Evolutionary conservation across 345 rosid species (phyloP), one percentile per base, ranked within the genome.

Genomic region (Viola odorata): DNA sequence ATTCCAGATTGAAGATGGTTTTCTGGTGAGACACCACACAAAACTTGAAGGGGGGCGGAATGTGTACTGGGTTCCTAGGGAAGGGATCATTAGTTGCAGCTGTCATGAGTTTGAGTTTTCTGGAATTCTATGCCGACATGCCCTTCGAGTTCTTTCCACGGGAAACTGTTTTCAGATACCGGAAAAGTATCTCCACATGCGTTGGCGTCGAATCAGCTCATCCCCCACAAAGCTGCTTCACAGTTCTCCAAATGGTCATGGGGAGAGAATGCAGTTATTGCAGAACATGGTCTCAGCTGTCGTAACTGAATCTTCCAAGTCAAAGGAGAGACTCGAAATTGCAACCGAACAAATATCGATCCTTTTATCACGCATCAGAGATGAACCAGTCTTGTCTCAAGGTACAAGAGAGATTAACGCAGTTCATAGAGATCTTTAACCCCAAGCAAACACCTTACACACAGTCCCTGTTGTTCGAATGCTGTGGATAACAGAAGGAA

Each of bases 131-230:
- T 92, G 98, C 60, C 75, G 96, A 32, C 98, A 92, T 62, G 84
- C 96, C 55, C 94, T 92, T 62, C 87, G 96, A 50, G 94, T 92
- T 61, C 96, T 92, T 66, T 89, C 98, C 1, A 79, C 96, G 0
- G 92, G 89, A 37, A 92, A 92, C 71, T 92, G 98, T 73, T 92
- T 92, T 68, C 96, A 92, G 75, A 79, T 87, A 42, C 98, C 96
- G 1, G 94, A 92, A 50, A 80, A 82, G 71, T 92, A 92, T 68
- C 89, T 92, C 50, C 98, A 90, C 12, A 47, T 83, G 8, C 86
- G 96, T 12, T 92, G 98, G 98, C 86, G 88, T 45, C 73, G 88
- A 62, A 79, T 87, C 63, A 83, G 74, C 72, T 52, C 80, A 3
- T 72, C 84, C 1, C 74, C 78, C 0, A 54, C 78, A 40, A 87